Evolutionary conservation across 306 rosid species (phyloP).

Genomic region (Ochetophila trinervis): DNA sequence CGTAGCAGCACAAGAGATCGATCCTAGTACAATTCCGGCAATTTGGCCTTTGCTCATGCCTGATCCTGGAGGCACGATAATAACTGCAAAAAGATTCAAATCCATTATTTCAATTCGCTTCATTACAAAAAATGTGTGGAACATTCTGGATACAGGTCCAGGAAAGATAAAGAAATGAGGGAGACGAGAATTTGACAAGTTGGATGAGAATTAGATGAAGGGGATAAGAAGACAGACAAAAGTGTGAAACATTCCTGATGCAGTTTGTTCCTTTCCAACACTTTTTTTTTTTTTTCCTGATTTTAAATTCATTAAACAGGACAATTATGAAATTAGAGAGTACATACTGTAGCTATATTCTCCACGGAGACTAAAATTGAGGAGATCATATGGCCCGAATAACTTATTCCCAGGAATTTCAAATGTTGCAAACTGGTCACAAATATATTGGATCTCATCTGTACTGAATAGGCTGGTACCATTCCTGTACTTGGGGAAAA

Average conservation of each 20-base stretch:
- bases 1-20: background rate
- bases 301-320: background rate
- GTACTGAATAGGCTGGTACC: background rate
- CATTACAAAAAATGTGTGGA: too few species aligned
- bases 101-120: too few species aligned
- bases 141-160: too few species aligned
- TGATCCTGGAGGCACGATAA: background rate
- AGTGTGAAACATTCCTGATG: too few species aligned
- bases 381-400: constrained; percentile 18
- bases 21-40: constrained; percentile 16
- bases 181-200: too few species aligned
- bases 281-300: too few species aligned
- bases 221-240: too few species aligned
- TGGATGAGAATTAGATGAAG: too few species aligned
- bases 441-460: constrained; percentile 5
- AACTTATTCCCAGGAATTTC: background rate
- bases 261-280: too few species aligned
- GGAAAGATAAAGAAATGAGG: too few species aligned
- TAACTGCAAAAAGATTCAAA: background rate
- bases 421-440: constrained; percentile 8
- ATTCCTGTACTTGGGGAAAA: constrained; percentile 3
- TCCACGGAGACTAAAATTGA: background rate
- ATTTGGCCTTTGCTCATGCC: constrained; percentile 12
- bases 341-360: constrained; percentile 4
- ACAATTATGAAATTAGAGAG: background rate